Base-by-base conservation (phyloP, 139 green algal genomes). In the Mesostigma viride region DNA sequence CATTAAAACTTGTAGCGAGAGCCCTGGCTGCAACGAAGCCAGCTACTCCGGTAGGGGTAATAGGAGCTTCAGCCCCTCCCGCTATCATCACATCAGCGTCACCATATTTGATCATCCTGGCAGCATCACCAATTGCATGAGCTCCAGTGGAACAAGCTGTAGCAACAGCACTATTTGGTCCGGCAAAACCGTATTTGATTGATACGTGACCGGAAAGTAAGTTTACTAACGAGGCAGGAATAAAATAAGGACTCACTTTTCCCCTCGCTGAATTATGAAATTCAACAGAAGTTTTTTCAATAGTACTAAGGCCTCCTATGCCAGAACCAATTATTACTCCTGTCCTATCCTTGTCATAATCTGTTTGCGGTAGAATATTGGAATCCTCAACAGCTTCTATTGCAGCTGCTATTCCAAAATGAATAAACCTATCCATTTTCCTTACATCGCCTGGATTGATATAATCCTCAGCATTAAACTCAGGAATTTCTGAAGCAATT, bases 11-110 rank as follows among this genome's bases (percentile, higher is more conserved):
- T 67, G 51, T 6, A 79, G 88, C 1, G 79, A 66, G 32, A 94
- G 40, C 40, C 40, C 74, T 14, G 86, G 86, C 63, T 84, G 87
- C 36, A 44, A 95, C 58, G 6, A 64, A 36, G 8, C 24, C 3
- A 64, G 27, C 27, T 5, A 20, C 4, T 36, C 31, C 17, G 17
- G 35, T 64, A 26, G 31, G 26, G 27, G 26, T 44, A n/a, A 64
- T 26, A 17, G n/a, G 8, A 20, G 64, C 59, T 34, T 66, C 59
- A 20, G 31, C 31, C 31, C 59, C 31, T n/a, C 59, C 59, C 30
- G 59, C 59, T 34, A 66, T 27, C 59, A 66, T 66, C 22, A 66
- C 59, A 48, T 66, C 59, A 44, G 59, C 59, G 22, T 66, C 59
- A 31, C 59, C 59, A 34, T 66, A 48, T 20, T 27, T 48, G 33